Conservation (phyloP, 129 eudicot species). For the sunflower (Helianthus annuus) region HanXRQr2.0-SUNRISE NC_035441.2:113589259-113589758, state of each 20-base stretch:
- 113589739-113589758: too few species aligned
- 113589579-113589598: too few species aligned
- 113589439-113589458: neutral
- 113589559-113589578: too few species aligned
- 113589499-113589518: neutral
- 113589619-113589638: too few species aligned
- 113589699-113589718: too few species aligned
- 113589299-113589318: constrained; percentile 16
- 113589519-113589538: neutral
- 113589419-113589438: neutral
- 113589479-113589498: neutral
- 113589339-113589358: neutral
- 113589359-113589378: constrained; percentile 2
- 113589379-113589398: neutral
- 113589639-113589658: too few species aligned
- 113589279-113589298: constrained; percentile 13
- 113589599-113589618: too few species aligned
- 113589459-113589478: neutral
- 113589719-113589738: too few species aligned
- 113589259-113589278: neutral
- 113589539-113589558: too few species aligned
- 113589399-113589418: neutral
- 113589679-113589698: too few species aligned
- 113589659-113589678: too few species aligned
- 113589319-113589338: constrained; percentile 9